Base-by-base conservation (phyloP, 2,329 filamentous ascomycete species). In the Diaporthe sp. region DNA sequence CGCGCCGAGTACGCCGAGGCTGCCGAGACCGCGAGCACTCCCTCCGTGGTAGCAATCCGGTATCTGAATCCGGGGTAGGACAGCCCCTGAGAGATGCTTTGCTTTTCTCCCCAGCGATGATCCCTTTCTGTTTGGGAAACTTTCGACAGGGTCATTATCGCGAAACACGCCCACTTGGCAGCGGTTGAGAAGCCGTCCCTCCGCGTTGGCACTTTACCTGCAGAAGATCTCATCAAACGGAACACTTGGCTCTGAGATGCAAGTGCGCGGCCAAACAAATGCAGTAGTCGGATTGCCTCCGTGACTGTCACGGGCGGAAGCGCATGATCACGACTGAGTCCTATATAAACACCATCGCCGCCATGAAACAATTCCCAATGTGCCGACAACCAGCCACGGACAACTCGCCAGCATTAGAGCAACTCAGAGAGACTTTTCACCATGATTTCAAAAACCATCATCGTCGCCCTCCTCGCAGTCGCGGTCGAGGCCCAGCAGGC, bases 401-500 rank as follows among this genome's bases (percentile, higher is more conserved):
- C 15, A 67, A 67, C 45, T 52, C 47, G 25, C 42, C 45, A 52
- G 45, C 17, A 38, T 28, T 28, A 52, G 30, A 52, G 45, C 22
- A 67, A 25, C 30, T 38, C n/a, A n/a, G 12, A 12, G 38, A 40
- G 30, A 67, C 10, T 28, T 28, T 38, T 52, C 30, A 67, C 30
- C 30, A 67, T 67, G 64, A 52, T 52, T 52, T 67, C 64, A n/a
- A 52, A 67, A n/a, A 38, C 30, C 22, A 67, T 45, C 50, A 30
- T 71, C 35, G 38, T 69, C 28, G 52, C 55, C 17, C 30, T 68
- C 38, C 55, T 74, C 19, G 40, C 45, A 50, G 72, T 66, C 17
- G 66, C 54, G 25, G 71, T 58, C 47, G 42, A 61, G 28, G 88
- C 87, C 73, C 90, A 92, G 80, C 84, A 88, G 78, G 84, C 86